Percentiles rank a stretch among this genome's conserved stretches.
These are phyloP conservation scores for Bremia lactucae DNA, from an alignment of 352 stramenopile species.

Conservation along the genomic window DNA sequence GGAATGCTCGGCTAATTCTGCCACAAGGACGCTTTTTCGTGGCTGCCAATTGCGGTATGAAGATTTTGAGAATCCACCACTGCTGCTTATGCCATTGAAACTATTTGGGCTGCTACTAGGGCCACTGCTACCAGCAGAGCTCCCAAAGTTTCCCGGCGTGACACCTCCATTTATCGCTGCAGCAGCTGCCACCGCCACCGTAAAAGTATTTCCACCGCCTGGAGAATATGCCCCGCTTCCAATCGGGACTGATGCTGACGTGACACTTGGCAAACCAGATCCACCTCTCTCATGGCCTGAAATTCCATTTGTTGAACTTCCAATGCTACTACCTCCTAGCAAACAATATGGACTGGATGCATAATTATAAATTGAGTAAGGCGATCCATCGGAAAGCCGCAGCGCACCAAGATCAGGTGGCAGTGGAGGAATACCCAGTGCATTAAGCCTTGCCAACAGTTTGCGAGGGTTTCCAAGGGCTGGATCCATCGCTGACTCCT, in stretches of 20 bases:
- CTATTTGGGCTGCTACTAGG: constrained; percentile 20
- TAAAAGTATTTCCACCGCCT: constrained; percentile 15
- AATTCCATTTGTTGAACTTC: constrained; percentile 6
- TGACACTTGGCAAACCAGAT: constrained; percentile 11
- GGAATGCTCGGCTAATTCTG: constrained; percentile 87
- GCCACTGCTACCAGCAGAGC: constrained; percentile 5
- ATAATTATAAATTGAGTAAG: constrained; percentile 77
- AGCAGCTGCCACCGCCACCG: constrained; percentile 13
- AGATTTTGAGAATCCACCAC: constrained; percentile 32
- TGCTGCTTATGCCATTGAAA: constrained; percentile 14
- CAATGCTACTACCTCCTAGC: constrained; percentile 7
- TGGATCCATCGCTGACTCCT: constrained; percentile 74
- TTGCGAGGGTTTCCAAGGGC: constrained; percentile 77
- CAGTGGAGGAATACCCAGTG: constrained; percentile 87
- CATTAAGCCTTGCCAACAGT: constrained; percentile 82
- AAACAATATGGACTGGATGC: constrained; percentile 51
- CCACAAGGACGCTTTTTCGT: constrained; percentile 73
- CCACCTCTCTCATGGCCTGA: constrained; percentile 25
- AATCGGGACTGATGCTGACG: constrained; percentile 19
- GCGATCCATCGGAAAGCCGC: constrained; percentile 46
- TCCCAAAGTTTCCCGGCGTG: constrained; percentile 20
- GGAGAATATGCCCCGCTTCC: constrained; percentile 22
- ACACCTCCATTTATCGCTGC: constrained; percentile 27
- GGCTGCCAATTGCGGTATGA: constrained; percentile 73
- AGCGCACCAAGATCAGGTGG: constrained; percentile 84